Base-by-base conservation (phyloP, 2,329 filamentous ascomycete genomes). In the Plenodomus biglobosus region DNA sequence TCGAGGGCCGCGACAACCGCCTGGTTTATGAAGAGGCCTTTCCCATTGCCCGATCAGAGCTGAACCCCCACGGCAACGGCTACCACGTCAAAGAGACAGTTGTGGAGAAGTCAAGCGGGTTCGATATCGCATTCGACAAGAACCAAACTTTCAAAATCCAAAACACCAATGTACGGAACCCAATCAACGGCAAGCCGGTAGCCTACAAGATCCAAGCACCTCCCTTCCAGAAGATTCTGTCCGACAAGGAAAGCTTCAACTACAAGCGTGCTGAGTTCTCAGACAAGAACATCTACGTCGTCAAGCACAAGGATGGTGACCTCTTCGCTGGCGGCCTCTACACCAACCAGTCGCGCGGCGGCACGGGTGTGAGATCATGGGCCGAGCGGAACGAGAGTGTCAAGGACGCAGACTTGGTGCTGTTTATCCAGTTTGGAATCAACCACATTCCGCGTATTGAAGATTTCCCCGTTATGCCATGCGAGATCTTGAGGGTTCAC, bases 251-350 rank as follows among this genome's bases (percentile, higher is more conserved):
- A 38, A 79, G 76, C 61, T 78, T 77, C 63, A 77, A 81, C 61
- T 79, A 77, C 73, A 81, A 80, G 63, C 78, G 81, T 30, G 82
- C 80, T 13, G 79, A 80, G 40, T 85, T 85, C 56, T 78, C 81
- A 3, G 76, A 81, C 55, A 78, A 82, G 59, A 78, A 81, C 49
- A 74, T 85, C 30, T 85, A 82, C 68, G 81, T 83, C 16, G 77
- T 79, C 27, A 76, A 77, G 52, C 77, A 85, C 67, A 73, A 73
- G 32, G 82, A 85, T 58, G 77, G 79, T 46, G 81, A 85, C 66
- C 71, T 85, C 2, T 85, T 77, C 65, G 78, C 82, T 0, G 83
- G 81, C 2, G 83, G 83, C 3, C 74, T 78, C 44, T 84, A 83
- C 64, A 81, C 82, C 0, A 83, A 82, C 56, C 83, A 85, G 63